Evolutionary conservation across 805 yeast genomes (phyloP).

Genomic region (Komagataella phaffii): DNA sequence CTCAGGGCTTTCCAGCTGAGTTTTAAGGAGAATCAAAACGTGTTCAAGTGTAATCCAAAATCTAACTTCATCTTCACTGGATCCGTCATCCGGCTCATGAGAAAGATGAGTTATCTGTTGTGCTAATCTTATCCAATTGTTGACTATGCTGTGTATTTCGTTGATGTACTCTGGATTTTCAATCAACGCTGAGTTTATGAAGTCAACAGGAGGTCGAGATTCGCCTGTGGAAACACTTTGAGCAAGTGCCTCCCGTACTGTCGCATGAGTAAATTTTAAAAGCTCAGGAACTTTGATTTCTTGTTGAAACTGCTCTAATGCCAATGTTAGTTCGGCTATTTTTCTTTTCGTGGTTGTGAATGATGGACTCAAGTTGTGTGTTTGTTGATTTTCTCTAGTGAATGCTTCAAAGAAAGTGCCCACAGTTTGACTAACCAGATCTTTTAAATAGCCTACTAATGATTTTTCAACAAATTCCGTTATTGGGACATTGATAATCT

Average conservation of each 20-base stretch:
- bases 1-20: conserved; percentile 42
- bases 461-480: background rate
- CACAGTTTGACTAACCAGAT: background rate
- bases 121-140: conserved; percentile 59
- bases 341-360: conserved; percentile 37
- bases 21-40: conserved; percentile 39
- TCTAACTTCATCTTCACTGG: conserved; percentile 49
- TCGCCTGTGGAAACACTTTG: conserved; percentile 3
- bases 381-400: background rate
- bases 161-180: conserved; percentile 48
- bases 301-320: conserved; percentile 56
- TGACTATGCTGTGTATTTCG: conserved; percentile 53
- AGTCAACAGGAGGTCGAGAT: conserved; percentile 3
- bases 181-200: conserved; percentile 18
- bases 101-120: conserved; percentile 40
- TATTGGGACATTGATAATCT: background rate
- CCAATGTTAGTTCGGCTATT: conserved; percentile 51
- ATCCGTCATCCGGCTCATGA: conserved; percentile 41
- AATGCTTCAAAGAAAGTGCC: background rate
- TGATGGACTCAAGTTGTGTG: background rate
- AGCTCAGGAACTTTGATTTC: conserved; percentile 60
- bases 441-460: background rate
- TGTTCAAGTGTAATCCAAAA: conserved; percentile 70
- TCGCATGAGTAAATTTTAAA: conserved; percentile 34
- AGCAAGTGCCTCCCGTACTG: conserved; percentile 25